Percentiles rank a stretch among this genome's conserved stretches.
phyloP scores from a whole-genome alignment of 352 stramenopile species.

The Thalassiosira exigua region DNA sequence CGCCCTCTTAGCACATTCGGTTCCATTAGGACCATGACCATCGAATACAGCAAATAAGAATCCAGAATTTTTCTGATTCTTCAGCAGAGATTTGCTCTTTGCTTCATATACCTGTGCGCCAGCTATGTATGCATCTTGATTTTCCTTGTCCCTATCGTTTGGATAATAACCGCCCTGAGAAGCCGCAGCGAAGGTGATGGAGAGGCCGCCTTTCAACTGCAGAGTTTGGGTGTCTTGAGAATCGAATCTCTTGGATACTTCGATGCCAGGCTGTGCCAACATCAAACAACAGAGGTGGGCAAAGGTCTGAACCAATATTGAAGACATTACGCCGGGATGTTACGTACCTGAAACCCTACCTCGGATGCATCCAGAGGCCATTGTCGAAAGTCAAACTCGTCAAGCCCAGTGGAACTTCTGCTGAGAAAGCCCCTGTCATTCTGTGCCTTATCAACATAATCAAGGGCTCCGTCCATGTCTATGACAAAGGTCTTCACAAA shows the following conservation, averaged over 20 bases:
- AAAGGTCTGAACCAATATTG: too few species aligned
- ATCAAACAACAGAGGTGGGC: too few species aligned
- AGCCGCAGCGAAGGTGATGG: slow-evolving; percentile 22
- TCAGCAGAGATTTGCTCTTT: slow-evolving; percentile 51
- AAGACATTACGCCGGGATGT: too few species aligned
- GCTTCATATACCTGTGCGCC: slow-evolving; percentile 20
- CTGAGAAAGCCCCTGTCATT: slow-evolving; percentile 12
- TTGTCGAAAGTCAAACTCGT: slow-evolving; percentile 8
- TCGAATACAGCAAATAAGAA: slow-evolving; percentile 90
- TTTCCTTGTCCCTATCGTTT: slow-evolving; percentile 89
- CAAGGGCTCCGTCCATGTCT: slow-evolving; percentile 11
- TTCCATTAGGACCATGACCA: slow-evolving; percentile 90
- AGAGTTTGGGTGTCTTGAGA: slow-evolving; percentile 1
- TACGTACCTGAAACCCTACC: background rate
- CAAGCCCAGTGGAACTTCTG: background rate
- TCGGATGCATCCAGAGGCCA: background rate
- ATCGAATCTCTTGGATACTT: slow-evolving; percentile 10
- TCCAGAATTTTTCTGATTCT: slow-evolving; percentile 43
- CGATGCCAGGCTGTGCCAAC: background rate
- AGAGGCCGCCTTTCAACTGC: slow-evolving; percentile 13
- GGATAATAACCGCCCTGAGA: slow-evolving; percentile 60
- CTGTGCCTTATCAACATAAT: background rate
- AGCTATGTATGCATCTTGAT: slow-evolving; percentile 90
- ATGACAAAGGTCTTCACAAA: slow-evolving; percentile 11
- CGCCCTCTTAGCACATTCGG: slow-evolving; percentile 91